A percentile compares a stretch with the other conserved stretches of the same genome.
phyloP scores from a whole-genome alignment of 2,329 filamentous ascomycete genomes.

The Trichoderma lentiforme region DNA sequence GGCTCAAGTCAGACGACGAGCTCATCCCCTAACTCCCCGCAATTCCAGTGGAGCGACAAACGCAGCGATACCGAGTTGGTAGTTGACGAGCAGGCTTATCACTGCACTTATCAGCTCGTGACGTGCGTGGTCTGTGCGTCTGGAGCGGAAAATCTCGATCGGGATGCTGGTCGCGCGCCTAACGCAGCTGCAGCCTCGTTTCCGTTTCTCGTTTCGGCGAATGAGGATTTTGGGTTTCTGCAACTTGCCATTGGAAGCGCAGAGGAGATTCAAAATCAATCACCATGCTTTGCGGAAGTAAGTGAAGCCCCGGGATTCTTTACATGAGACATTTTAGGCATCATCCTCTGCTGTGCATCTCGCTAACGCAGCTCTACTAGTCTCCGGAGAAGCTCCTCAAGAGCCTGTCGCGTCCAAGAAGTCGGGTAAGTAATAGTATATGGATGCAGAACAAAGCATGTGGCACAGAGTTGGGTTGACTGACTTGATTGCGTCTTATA shows the following conservation, averaged over 20 bases:
- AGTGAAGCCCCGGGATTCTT: constrained; percentile 19
- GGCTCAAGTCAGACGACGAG: constrained; percentile 1
- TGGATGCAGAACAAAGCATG: neutral
- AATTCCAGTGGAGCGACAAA: constrained; percentile 26
- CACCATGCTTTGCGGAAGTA: constrained; percentile 50
- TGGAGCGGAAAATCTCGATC: constrained; percentile 26
- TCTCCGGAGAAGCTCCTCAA: constrained; percentile 95
- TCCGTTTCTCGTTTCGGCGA: neutral
- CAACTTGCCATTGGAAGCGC: constrained; percentile 29
- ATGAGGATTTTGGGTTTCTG: neutral
- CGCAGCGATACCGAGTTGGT: constrained; percentile 23
- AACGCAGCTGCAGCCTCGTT: neutral
- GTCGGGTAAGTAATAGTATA: constrained; percentile 73
- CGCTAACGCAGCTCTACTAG: constrained; percentile 51
- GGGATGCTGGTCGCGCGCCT: constrained; percentile 19
- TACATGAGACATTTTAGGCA: no score
- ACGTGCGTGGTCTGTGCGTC: constrained; percentile 16
- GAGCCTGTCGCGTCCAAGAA: constrained; percentile 93
- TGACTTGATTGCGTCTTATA: constrained; percentile 33
- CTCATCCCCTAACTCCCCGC: constrained; percentile 14
- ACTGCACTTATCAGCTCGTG: constrained; percentile 17
- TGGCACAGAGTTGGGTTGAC: neutral
- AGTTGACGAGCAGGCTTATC: constrained; percentile 3
- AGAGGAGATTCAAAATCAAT: constrained; percentile 28
- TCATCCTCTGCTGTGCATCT: neutral